Conservation (phyloP, 345 rosid species). For the Geranium rotundifolium region DNA sequence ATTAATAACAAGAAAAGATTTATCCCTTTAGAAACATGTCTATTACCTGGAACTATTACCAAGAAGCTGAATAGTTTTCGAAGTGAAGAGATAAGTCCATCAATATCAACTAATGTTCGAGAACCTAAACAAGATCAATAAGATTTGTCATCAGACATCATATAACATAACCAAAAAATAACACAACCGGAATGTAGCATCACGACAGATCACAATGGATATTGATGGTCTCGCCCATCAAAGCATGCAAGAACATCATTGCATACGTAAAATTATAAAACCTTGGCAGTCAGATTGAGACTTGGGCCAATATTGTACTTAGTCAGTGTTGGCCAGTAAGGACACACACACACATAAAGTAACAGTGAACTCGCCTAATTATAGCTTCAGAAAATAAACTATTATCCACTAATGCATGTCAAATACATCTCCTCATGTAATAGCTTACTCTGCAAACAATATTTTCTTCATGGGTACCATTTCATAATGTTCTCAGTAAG, state of each 20-base stretch:
- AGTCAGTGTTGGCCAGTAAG: not conserved
- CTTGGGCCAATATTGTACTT: not conserved
- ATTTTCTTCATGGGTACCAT: not conserved
- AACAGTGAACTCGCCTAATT: not conserved
- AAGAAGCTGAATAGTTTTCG: slow-evolving; percentile 67
- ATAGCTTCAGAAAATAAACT: not conserved
- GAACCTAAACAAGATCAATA: slow-evolving; percentile 28
- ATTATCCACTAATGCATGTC: not conserved
- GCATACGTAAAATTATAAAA: not conserved
- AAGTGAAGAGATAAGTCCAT: slow-evolving; percentile 40
- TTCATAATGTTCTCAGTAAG: not conserved
- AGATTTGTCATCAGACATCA: not conserved
- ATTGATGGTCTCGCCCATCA: not conserved
- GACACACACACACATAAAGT: not conserved
- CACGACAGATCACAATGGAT: no score
- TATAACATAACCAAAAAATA: slow-evolving; percentile 1
- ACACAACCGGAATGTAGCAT: not conserved
- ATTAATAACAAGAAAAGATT: not conserved
- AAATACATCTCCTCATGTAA: not conserved
- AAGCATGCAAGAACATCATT: not conserved
- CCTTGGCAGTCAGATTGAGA: not conserved
- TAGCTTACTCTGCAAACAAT: not conserved
- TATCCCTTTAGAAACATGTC: slow-evolving; percentile 2
- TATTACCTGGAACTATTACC: slow-evolving; percentile 70
- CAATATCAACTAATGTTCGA: slow-evolving; percentile 31